These are phyloP conservation scores for Fusarium domesticum DNA, from an alignment of 2,329 filamentous ascomycete genomes.

Conservation along the genomic window DNA sequence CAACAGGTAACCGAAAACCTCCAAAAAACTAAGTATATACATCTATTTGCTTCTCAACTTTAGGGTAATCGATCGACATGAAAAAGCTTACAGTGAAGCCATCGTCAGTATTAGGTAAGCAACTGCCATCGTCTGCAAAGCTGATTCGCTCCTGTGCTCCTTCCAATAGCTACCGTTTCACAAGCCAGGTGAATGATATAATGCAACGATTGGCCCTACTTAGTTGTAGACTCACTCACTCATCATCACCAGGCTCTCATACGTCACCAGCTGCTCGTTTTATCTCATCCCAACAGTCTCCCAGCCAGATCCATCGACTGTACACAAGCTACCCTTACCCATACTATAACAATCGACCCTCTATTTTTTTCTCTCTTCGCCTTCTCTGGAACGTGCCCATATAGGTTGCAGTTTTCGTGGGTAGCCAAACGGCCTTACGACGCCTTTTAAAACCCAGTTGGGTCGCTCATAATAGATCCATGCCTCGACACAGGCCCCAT, in stretches of 20 bases:
- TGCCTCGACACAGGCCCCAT: neutral
- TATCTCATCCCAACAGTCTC: constrained; percentile 4
- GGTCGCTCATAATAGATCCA: constrained; percentile 7
- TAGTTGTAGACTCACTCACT: constrained; percentile 16
- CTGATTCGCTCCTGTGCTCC: constrained; percentile 19
- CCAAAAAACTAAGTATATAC: too few relatives aligned
- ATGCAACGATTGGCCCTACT: constrained; percentile 27
- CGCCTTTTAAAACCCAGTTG: constrained; percentile 8
- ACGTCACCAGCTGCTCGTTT: too few relatives aligned
- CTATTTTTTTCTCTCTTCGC: neutral
- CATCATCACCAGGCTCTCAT: constrained; percentile 7
- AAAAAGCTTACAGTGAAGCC: neutral
- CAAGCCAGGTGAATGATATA: constrained; percentile 25
- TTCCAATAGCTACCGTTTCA: constrained; percentile 25
- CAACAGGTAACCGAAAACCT: too few relatives aligned
- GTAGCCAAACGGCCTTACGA: constrained; percentile 6
- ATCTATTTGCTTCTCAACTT: too few relatives aligned
- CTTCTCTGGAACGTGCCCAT: constrained; percentile 2
- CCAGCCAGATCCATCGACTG: constrained; percentile 3
- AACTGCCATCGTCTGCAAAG: constrained; percentile 5
- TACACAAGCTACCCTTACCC: too few relatives aligned
- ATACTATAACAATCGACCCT: too few relatives aligned
- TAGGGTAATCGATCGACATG: neutral
- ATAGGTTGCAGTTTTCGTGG: constrained; percentile 22
- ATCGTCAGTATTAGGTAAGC: constrained; percentile 20